phyloP scores from a whole-genome alignment of 2,329 filamentous ascomycete genomes.

The Aspergillus transmontanensis region DNA sequence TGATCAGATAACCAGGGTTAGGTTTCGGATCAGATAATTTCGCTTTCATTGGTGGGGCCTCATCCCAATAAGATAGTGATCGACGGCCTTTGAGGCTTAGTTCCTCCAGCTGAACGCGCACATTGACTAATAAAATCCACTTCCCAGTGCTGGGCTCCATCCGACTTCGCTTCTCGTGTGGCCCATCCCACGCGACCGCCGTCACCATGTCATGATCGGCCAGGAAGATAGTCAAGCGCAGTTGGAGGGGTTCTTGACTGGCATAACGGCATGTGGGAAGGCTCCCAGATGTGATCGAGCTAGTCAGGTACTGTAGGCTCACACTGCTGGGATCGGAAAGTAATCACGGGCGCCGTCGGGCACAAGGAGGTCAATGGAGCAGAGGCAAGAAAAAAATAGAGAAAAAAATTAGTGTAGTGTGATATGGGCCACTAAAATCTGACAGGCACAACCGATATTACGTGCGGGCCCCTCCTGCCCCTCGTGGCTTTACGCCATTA shows the following conservation, averaged over 20 bases:
- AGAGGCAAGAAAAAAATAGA: not conserved
- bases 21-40: slow-evolving; percentile 2
- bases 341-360: not conserved
- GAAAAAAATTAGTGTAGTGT: not conserved
- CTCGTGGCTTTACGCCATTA: no score
- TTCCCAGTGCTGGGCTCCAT: not conserved
- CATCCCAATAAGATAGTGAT: not conserved
- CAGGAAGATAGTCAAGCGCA: not conserved
- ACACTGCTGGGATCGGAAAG: not conserved
- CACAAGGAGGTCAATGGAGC: not conserved
- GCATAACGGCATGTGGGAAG: not conserved
- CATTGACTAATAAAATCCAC: slow-evolving; percentile 3
- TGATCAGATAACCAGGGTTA: slow-evolving; percentile 2
- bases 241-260: not conserved
- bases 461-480: no score
- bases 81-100: not conserved
- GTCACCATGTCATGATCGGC: not conserved
- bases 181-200: slow-evolving; percentile 1
- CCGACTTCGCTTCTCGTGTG: not conserved
- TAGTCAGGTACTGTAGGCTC: not conserved
- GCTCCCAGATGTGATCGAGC: not conserved
- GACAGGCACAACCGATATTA: no score
- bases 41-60: not conserved
- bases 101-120: not conserved
- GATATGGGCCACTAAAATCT: no score